Conservation (phyloP, 1,284 basidiomycete genomes). For the Tetrapyrgos nigripes region DNA sequence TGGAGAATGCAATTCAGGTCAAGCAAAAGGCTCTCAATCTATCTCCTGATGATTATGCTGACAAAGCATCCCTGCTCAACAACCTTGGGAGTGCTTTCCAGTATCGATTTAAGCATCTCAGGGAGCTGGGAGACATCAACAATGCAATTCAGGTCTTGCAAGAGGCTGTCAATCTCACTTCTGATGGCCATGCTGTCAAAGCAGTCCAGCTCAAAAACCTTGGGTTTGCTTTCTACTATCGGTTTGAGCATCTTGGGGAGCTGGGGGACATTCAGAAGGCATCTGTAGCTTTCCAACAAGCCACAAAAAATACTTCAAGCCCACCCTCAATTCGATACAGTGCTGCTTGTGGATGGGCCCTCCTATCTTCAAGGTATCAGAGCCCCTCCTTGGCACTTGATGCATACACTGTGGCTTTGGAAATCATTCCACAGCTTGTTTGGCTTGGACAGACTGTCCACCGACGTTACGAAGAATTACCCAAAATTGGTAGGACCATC, state of each 20-base stretch:
- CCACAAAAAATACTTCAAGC: too few relatives aligned
- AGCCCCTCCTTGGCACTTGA: neutral
- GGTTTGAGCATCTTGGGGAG: constrained; percentile 1
- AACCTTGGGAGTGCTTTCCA: neutral
- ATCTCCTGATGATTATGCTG: neutral
- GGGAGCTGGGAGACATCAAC: too few relatives aligned
- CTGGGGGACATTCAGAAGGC: constrained; percentile 2
- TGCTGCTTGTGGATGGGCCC: neutral
- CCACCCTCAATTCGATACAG: too few relatives aligned
- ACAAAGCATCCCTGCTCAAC: too few relatives aligned
- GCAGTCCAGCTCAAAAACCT: neutral
- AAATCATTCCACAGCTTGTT: constrained; percentile 10
- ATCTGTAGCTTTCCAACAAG: neutral
- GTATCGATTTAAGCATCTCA: constrained; percentile 2
- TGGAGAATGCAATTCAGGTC: too few relatives aligned
- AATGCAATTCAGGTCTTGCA: neutral
- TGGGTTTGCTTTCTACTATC: neutral
- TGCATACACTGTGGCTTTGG: neutral
- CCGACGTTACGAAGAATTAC: constrained; percentile 3
- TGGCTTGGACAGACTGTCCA: constrained; percentile 13
- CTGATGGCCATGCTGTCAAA: neutral
- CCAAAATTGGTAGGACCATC: neutral
- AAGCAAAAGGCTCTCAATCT: constrained; percentile 4
- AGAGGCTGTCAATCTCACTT: neutral
- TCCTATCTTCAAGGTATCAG: neutral